Base-by-base conservation (phyloP, 257 asterid species). In the Sherardia arvensis region DNA sequence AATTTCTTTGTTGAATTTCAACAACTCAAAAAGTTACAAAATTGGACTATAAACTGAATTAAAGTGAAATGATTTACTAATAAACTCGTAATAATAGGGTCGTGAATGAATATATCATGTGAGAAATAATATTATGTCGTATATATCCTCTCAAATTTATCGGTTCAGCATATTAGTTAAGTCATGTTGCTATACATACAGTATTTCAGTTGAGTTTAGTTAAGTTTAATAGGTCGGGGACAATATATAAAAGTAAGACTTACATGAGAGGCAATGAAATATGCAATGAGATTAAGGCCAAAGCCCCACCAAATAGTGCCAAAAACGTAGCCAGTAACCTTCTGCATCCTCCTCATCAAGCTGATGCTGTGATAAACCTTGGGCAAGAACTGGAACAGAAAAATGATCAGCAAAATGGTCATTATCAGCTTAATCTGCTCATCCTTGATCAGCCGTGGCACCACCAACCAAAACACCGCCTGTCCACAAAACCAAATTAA, bases 241-340 rank as follows among this genome's bases (percentile, higher is more conserved):
- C 47, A 5, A 38, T 9, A n/a, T n/a, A n/a, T n/a, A n/a, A n/a
- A n/a, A n/a, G n/a, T n/a, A n/a, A 18, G 22, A 72, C 89, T 75
- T 83, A 92, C 99, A 60, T 92, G 97, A 64, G 99, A 92, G 29
- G 99, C 99, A 1, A 92, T 87, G 86, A 89, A 89, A 73, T 89
- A 92, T 27, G 99, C 99, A 1, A 92, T 81, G 76, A 92, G 95
- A 67, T 92, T 92, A 48, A 92, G 97, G 81, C 78, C 86, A 67
- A 93, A 87, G 18, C 99, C 99, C 99, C 99, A 93, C 99, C 99
- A 93, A 3, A 93, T 83, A 43, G 97, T 87, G 65, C 99, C 99
- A 60, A 93, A 93, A 25, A 90, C 77, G 61, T 90, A 93, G 20
- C 99, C 99, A 0, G 99, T 87, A 54, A 90, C 96, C 71, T 84